Evolutionary conservation across 192 early-diverging fungal species (phyloP).

Genomic region (Spizellomyces punctatus): DNA sequence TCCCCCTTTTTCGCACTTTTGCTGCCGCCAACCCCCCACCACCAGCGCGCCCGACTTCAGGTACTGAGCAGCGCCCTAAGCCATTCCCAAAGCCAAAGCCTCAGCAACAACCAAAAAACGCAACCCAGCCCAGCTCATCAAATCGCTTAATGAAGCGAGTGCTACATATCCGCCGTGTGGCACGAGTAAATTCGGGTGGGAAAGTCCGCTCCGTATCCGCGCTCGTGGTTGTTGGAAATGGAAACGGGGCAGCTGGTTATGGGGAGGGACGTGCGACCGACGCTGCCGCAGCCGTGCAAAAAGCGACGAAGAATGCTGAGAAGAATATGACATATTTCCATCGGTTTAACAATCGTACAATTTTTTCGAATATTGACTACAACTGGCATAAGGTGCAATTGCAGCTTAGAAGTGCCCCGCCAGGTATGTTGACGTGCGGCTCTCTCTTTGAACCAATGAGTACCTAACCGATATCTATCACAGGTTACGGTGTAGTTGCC

Average conservation of each 20-base stretch:
- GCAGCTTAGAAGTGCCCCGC: slow-evolving; percentile 78
- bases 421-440: slow-evolving; percentile 57
- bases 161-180: slow-evolving; percentile 49
- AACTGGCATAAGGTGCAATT: slow-evolving; percentile 89
- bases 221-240: slow-evolving; percentile 94
- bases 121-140: no score
- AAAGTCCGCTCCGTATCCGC: slow-evolving; percentile 78
- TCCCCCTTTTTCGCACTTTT: no score
- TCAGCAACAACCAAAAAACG: no score
- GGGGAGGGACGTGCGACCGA: slow-evolving; percentile 91
- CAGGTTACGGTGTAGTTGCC: slow-evolving; percentile 92
- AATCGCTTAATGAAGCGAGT: slow-evolving; percentile 44
- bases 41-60: no score
- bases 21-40: no score
- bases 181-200: slow-evolving; percentile 48
- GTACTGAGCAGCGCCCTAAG: no score
- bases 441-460: no score
- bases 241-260: slow-evolving; percentile 86
- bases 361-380: slow-evolving; percentile 84
- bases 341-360: slow-evolving; percentile 91
- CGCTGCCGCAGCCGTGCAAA: slow-evolving; percentile 73
- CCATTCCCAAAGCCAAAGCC: no score
- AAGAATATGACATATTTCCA: slow-evolving; percentile 83
- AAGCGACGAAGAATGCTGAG: slow-evolving; percentile 86
- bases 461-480: not conserved